These are phyloP conservation scores for Magnusiomyces fungicola DNA, from an alignment of 1,139 yeast genomes.

Conservation along the genomic window DNA sequence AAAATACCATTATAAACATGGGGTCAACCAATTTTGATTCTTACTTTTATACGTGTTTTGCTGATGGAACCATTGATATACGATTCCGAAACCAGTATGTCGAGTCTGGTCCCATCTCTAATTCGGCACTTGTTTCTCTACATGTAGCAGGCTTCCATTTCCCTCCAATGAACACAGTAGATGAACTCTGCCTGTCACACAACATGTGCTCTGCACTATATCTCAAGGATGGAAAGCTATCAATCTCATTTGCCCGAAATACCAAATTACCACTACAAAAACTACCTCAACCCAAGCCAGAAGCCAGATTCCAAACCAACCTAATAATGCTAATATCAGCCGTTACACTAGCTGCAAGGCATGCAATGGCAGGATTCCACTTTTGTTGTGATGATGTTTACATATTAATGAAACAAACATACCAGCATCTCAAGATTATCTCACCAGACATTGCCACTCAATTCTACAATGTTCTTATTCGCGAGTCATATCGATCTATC, in stretches of 20 bases:
- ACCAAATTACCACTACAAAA: constrained; percentile 9
- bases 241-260: constrained; percentile 18
- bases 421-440: constrained; percentile 24
- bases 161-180: constrained; percentile 35
- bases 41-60: constrained; percentile 18
- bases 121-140: constrained; percentile 37
- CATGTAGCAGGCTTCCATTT: constrained; percentile 51
- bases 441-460: constrained; percentile 16
- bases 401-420: constrained; percentile 39
- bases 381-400: constrained; percentile 57
- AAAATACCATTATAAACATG: constrained; percentile 16
- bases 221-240: constrained; percentile 21
- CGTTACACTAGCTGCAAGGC: constrained; percentile 56
- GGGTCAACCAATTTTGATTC: constrained; percentile 22
- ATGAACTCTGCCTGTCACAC: constrained; percentile 48
- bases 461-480: constrained; percentile 36
- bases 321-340: constrained; percentile 32
- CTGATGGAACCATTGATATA: constrained; percentile 23
- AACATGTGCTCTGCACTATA: constrained; percentile 46
- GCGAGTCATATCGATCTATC: constrained; percentile 63
- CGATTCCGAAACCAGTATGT: constrained; percentile 18
- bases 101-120: constrained; percentile 11
- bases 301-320: not conserved
- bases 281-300: not conserved
- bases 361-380: constrained; percentile 56